A percentile compares a stretch with the other conserved stretches of the same genome.
phyloP scores from a whole-genome alignment of 163 green algal species.

The Chloromonas sp. region DNA sequence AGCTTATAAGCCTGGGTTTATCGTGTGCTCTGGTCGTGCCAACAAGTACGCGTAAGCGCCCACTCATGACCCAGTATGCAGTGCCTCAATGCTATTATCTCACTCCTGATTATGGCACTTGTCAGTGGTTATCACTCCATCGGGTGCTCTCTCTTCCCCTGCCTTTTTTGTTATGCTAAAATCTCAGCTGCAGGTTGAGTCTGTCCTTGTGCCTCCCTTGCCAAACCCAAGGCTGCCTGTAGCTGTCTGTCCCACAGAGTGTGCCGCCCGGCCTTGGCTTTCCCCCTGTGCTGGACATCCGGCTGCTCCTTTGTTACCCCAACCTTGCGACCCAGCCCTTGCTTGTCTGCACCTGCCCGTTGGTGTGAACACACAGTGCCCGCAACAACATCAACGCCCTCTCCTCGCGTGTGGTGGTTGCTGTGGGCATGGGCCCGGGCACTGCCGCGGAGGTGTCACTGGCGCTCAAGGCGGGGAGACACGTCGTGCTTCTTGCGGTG shows the following conservation, averaged over 20 bases:
- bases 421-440: constrained; percentile 14
- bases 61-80: too few relatives aligned
- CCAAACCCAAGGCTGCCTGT: too few relatives aligned
- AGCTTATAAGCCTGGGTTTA: too few relatives aligned
- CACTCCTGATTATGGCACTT: too few relatives aligned
- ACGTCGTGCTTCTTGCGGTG: background rate
- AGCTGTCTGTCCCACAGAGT: background rate
- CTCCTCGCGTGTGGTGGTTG: constrained; percentile 23
- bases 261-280: background rate
- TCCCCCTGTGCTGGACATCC: background rate
- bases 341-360: background rate
- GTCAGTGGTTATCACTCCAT: too few relatives aligned
- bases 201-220: too few relatives aligned
- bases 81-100: too few relatives aligned
- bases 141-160: too few relatives aligned
- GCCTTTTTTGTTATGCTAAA: too few relatives aligned
- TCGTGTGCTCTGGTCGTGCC: too few relatives aligned
- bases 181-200: too few relatives aligned
- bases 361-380: constrained; percentile 10
- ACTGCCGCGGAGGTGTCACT: constrained; percentile 7
- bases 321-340: background rate
- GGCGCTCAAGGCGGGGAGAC: background rate
- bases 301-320: background rate
- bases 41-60: too few relatives aligned
- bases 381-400: constrained; percentile 42